These are phyloP conservation scores for Calonectria honghensis DNA, from an alignment of 2,329 filamentous ascomycete genomes.

Conservation along the genomic window DNA sequence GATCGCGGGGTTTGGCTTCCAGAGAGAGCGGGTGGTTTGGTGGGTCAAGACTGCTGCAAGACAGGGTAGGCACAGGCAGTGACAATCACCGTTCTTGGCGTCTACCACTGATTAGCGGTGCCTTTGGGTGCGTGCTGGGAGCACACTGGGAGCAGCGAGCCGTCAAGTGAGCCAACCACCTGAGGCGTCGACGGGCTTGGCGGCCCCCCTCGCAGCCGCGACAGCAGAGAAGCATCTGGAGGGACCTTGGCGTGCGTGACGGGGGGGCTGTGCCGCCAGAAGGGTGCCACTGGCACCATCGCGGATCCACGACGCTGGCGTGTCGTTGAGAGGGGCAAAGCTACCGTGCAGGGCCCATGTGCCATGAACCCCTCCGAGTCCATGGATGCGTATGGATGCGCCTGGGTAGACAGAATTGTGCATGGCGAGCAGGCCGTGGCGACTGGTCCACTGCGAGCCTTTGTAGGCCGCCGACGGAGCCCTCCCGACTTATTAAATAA, in stretches of 20 bases:
- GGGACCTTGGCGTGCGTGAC: constrained; percentile 30
- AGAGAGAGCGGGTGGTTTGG: constrained; percentile 1
- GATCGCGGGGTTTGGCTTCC: constrained; percentile 30
- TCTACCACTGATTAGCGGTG: not conserved
- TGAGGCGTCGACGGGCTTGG: constrained; percentile 21
- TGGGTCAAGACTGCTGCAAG: constrained; percentile 14
- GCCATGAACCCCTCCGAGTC: constrained; percentile 17
- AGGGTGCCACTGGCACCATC: constrained; percentile 37
- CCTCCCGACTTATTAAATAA: constrained; percentile 15
- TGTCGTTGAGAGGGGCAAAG: constrained; percentile 14
- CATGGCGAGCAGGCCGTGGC: constrained; percentile 18
- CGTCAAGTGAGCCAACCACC: constrained; percentile 22
- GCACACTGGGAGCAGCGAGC: not conserved
- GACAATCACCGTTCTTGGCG: not conserved
- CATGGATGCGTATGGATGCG: constrained; percentile 24
- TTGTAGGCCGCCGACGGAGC: constrained; percentile 24
- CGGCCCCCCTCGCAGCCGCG: constrained; percentile 7
- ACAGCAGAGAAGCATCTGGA: constrained; percentile 21
- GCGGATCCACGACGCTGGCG: constrained; percentile 28
- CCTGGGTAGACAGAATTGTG: constrained; percentile 8
- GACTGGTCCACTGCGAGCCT: constrained; percentile 24
- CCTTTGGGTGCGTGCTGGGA: not conserved
- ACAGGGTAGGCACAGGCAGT: not conserved
- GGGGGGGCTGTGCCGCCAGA: constrained; percentile 29
- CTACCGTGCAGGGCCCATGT: constrained; percentile 23